Percentiles rank a stretch among this genome's conserved stretches.
These are phyloP conservation scores for Sugiyamaella paludigena DNA, from an alignment of 1,139 yeast species.

Conservation along the genomic window DNA sequence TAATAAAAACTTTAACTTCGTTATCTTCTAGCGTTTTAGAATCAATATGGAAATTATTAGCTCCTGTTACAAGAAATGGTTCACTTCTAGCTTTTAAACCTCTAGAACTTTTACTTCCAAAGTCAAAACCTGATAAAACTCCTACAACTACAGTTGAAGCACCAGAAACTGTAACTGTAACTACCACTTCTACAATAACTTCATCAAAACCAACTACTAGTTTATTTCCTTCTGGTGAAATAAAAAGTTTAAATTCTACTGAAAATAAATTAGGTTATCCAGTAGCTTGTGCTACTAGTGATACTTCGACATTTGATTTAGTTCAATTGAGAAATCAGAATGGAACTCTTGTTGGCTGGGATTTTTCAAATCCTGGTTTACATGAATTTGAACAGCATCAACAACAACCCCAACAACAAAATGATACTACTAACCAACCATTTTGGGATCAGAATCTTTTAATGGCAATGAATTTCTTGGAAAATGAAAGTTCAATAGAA, in stretches of 20 bases:
- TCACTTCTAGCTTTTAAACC: conserved; percentile 5
- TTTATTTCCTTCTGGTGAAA: conserved; percentile 15
- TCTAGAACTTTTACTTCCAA: conserved; percentile 6
- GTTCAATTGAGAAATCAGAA: conserved; percentile 26
- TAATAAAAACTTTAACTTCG: conserved; percentile 7
- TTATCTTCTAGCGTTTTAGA: conserved; percentile 6
- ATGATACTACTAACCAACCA: background rate
- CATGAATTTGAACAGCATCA: background rate
- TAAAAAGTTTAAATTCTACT: conserved; percentile 13
- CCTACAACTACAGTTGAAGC: background rate
- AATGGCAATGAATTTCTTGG: background rate
- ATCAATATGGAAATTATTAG: conserved; percentile 8
- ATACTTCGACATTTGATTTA: conserved; percentile 23
- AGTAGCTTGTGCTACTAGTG: conserved; percentile 31
- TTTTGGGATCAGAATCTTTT: background rate
- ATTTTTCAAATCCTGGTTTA: conserved; percentile 3
- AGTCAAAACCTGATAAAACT: background rate
- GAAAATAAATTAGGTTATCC: conserved; percentile 21
- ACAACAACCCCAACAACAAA: background rate
- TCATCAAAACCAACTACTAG: conserved; percentile 2
- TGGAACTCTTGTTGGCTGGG: conserved; percentile 28
- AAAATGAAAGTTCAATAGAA: background rate
- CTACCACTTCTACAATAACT: conserved; percentile 9
- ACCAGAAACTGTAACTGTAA: background rate
- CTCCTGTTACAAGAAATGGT: conserved; percentile 9